Evolutionary conservation across 257 asterid species (phyloP), one percentile per base, ranked within the genome.

Genomic region (Solanum boliviense): DNA sequence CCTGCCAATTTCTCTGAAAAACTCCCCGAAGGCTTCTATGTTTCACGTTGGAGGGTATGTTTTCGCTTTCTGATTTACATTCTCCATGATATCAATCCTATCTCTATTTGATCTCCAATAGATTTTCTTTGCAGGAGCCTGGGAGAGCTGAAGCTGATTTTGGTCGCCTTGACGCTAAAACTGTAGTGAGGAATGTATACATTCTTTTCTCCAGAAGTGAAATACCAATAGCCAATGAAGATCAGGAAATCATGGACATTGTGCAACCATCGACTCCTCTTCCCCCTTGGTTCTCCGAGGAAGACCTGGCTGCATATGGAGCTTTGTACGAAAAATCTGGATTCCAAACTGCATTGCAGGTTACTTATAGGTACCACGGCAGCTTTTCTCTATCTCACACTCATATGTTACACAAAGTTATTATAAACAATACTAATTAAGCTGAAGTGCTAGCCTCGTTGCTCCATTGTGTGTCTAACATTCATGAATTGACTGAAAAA

Each of bases 131-230:
- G 11, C 90, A 95, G 98, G 95, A 93, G 76, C 93, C 98, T 25
- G 98, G 96, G 25, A 93, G 98, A 21, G 98, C 98, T 75, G 98
- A 94, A 89, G 95, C 98, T 84, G 98, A 95, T 91, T 95, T 95
- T 87, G 94, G 93, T 21, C 96, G 96, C 4, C 65, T 95, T 84
- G 96, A 95, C 87, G 93, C 96, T 58, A 93, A 92, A 90, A 95
- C 94, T 0, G 95, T 95, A 12, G 94, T 95, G 11, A 91, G 93
- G 88, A 94, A 95, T 25, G 92, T 95, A 58, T 95, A 95, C 85
- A 94, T 92, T 36, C 88, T 95, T 84, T 95, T 95, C 91, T 95
- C 98, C 82, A 90, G 86, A 70, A 89, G 89, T 87, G 98, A 95
- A 83, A 72, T 95, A 75, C 98, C 98, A 25, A 91, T 91, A 44